phyloP scores from a whole-genome alignment of 2,329 filamentous ascomycete species.

The Pyrenochaeta sp. region DNA sequence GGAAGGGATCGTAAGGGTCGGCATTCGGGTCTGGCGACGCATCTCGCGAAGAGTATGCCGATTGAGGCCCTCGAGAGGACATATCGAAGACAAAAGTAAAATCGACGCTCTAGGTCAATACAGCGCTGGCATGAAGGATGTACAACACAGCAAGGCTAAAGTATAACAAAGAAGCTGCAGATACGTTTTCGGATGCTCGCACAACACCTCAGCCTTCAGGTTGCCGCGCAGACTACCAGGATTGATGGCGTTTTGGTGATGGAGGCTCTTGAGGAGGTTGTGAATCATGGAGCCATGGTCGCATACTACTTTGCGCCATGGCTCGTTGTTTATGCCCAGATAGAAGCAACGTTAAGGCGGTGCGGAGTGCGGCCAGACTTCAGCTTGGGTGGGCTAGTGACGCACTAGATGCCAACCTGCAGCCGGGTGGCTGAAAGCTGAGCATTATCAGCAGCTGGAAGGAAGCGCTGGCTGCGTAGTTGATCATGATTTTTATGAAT shows the following conservation, averaged over 20 bases:
- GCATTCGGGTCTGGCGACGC: constrained; percentile 33
- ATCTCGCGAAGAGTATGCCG: constrained; percentile 31
- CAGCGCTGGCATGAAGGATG: constrained; percentile 4
- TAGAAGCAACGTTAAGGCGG: constrained; percentile 1
- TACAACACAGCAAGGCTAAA: not conserved
- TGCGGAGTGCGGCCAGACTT: constrained; percentile 12
- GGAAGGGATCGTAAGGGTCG: constrained; percentile 38
- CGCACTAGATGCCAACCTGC: constrained; percentile 13
- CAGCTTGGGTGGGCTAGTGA: constrained; percentile 7
- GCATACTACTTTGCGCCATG: constrained; percentile 3
- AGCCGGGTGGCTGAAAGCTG: constrained; percentile 14
- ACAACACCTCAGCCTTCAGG: not conserved
- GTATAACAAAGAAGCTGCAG: constrained; percentile 4
- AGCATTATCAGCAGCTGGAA: not conserved
- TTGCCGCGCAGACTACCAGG: not conserved
- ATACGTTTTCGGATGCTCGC: constrained; percentile 3
- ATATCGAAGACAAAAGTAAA: constrained; percentile 20
- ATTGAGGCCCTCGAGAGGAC: constrained; percentile 28
- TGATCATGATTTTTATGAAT: not conserved
- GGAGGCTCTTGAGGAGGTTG: not conserved
- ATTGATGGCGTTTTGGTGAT: not conserved
- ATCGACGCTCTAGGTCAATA: constrained; percentile 1
- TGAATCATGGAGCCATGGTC: not conserved
- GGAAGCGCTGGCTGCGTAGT: not conserved
- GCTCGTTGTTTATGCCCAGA: not conserved